Conservation (phyloP, 768 basidiomycete species). For the Mycena sanguinolenta region DNA sequence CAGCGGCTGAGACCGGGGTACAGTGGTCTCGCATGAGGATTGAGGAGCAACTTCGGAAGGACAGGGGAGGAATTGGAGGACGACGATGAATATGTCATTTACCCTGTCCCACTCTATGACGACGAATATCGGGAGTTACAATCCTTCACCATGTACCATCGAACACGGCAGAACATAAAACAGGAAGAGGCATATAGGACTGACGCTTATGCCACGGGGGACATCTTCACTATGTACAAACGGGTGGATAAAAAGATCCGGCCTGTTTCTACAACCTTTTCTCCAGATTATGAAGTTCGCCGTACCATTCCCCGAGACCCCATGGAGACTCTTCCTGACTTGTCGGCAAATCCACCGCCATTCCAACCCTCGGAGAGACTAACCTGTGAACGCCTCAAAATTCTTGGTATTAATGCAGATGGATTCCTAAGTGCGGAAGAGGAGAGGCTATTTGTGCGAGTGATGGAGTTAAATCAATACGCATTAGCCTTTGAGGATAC, state of each 20-base stretch:
- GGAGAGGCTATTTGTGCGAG: not conserved
- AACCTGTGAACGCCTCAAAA: not conserved
- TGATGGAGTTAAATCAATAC: not conserved
- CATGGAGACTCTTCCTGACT: not conserved
- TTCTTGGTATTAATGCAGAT: not conserved
- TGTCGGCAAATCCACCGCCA: not conserved
- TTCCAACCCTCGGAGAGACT: not conserved
- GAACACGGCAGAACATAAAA: too few species aligned
- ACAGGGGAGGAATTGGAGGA: too few species aligned
- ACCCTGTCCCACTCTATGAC: too few species aligned
- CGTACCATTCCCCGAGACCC: slow-evolving; percentile 37
- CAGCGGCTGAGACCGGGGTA: too few species aligned
- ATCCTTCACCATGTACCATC: too few species aligned
- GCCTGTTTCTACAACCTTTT: slow-evolving; percentile 4
- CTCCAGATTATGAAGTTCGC: slow-evolving; percentile 10
- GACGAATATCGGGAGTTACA: too few species aligned
- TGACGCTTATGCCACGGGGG: too few species aligned
- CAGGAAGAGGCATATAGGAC: too few species aligned
- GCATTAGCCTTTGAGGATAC: not conserved
- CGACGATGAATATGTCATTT: too few species aligned
- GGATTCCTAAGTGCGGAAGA: not conserved
- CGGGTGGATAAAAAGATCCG: slow-evolving; percentile 33
- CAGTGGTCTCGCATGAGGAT: too few species aligned
- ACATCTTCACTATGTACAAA: slow-evolving; percentile 32
- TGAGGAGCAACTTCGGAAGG: too few species aligned